Percentiles rank a stretch among this genome's conserved stretches.
Evolutionary conservation across 495 filamentous ascomycete species (phyloP).

Genomic region (Aspergillus affinis): DNA sequence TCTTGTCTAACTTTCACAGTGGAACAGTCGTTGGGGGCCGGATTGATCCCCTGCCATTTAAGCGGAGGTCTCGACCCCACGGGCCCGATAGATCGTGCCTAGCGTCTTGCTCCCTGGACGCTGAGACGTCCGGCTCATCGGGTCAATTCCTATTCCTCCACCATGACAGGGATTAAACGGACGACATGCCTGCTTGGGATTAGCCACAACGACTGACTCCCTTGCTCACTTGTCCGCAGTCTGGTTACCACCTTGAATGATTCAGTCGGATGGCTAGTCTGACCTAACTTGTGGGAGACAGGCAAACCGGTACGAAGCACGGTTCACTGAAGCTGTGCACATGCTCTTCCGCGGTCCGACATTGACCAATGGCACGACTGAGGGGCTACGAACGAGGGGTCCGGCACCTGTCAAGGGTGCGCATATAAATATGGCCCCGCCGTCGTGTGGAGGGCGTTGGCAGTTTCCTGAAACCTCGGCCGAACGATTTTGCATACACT

Average conservation of each 20-base stretch:
- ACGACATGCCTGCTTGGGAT: background rate
- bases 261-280: background rate
- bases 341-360: background rate
- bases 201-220: background rate
- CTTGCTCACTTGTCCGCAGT: background rate
- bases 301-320: background rate
- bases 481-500: background rate
- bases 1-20: background rate
- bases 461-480: background rate
- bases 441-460: background rate
- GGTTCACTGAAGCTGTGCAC: background rate
- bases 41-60: background rate
- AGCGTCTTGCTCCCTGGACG: background rate
- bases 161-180: background rate
- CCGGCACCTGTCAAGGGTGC: background rate
- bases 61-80: background rate
- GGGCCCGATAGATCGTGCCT: background rate
- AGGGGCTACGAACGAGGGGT: background rate
- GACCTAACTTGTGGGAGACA: background rate
- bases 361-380: background rate
- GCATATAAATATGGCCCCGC: background rate
- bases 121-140: background rate
- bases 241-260: background rate
- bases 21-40: background rate
- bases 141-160: background rate